Conservation (phyloP, 2,329 filamentous ascomycete species). For the Calonectria pseudoreteaudii region DNA sequence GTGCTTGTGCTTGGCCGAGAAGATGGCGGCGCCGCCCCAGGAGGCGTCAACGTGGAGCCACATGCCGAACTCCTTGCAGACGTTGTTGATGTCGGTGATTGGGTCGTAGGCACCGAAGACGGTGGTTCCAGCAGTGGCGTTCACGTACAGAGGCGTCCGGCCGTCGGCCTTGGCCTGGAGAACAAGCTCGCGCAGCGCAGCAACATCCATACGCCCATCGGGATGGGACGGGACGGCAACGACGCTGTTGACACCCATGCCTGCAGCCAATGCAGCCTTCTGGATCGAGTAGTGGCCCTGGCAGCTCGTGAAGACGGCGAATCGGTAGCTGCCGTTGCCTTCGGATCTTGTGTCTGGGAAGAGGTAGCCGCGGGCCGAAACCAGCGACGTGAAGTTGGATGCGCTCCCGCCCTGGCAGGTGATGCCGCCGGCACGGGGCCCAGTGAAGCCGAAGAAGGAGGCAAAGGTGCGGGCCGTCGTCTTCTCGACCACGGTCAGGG, state of each 20-base stretch:
- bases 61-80: conserved; percentile 79
- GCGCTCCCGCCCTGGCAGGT: conserved; percentile 85
- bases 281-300: conserved; percentile 96
- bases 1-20: conserved; percentile 70
- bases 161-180: conserved; percentile 71
- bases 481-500: conserved; percentile 89
- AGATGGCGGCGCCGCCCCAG: conserved; percentile 89
- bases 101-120: conserved; percentile 92
- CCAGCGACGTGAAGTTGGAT: conserved; percentile 86
- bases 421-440: conserved; percentile 78
- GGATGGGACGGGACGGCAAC: conserved; percentile 79
- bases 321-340: conserved; percentile 74
- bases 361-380: conserved; percentile 87
- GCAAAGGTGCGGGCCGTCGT: conserved; percentile 80
- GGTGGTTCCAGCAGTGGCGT: conserved; percentile 94
- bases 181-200: conserved; percentile 74
- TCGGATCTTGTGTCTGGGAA: conserved; percentile 81
- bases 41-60: conserved; percentile 96
- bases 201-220: conserved; percentile 76
- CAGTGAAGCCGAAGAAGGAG: conserved; percentile 78
- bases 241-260: conserved; percentile 82
- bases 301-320: conserved; percentile 87
- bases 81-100: conserved; percentile 73
- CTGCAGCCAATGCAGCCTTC: conserved; percentile 90
- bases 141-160: conserved; percentile 91